Evolutionary conservation across 148 eudicot species (phyloP), one percentile per base, ranked within the genome.

Genomic region (Selenicereus undatus): DNA sequence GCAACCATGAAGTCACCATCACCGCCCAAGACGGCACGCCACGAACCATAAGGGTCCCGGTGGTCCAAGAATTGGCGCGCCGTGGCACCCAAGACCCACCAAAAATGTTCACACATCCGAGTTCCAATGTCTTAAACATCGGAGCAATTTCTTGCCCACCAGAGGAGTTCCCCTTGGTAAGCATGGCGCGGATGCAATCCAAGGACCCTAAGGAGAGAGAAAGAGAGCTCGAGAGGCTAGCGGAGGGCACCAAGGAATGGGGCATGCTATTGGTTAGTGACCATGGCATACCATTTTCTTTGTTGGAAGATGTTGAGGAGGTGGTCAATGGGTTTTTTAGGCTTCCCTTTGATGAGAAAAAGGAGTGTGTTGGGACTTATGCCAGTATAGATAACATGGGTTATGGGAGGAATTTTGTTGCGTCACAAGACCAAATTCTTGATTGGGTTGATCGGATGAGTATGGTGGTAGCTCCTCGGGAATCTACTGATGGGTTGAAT

Each of bases 381-480:
- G 80, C 72, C n/a, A 71, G 71, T 80, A 75, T 24, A 42, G 83
- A 83, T 83, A 80, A 83, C 56, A 76, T 83, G 77, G 86, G 86
- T 56, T 83, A 83, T 71, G 86, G 86, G 35, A 58, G 83, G n/a
- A 83, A 71, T 76, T 83, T n/a, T 71, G 56, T 83, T 7, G 80
- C 80, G 64, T 71, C 80, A 0, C 11, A 71, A 60, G 27, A 75
- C 76, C 79, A 71, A 29, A 21, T 66, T 45, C 69, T 80, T 22
- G 86, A 83, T 45, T 83, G 86, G 86, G 68, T 83, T 48, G 86
- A 83, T 76, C 80, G 83, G 30, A 45, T 80, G 56, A 76, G 77
- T 76, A 80, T 80, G 83, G 76, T 71, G 56, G 80, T 75, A 26
- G 76, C 83, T 71, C 86, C 83, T 14, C 79, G 60, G 18, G 80